These are phyloP conservation scores for Tarenaya hassleriana DNA, from an alignment of 345 rosid genomes.

Conservation along the genomic window DNA sequence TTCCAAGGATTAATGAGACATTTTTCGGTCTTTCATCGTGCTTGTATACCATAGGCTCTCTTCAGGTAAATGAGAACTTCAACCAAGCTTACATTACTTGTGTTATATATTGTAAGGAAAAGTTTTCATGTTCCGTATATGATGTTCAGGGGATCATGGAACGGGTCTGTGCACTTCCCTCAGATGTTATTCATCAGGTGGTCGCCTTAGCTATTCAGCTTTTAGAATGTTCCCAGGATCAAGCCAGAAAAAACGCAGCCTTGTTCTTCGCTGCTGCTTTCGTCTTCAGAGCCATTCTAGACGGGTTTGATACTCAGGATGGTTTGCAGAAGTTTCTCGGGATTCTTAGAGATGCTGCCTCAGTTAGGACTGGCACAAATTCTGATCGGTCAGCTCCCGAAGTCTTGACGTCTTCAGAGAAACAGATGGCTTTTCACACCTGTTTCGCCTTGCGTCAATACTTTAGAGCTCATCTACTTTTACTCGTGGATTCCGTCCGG, in stretches of 20 bases:
- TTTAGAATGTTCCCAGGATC: conserved; percentile 81
- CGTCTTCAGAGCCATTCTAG: conserved; percentile 91
- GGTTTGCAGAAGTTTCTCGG: conserved; percentile 76
- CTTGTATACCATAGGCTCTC: conserved; percentile 81
- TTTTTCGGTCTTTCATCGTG: conserved; percentile 91
- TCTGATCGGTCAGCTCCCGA: conserved; percentile 81
- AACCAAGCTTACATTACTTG: background rate
- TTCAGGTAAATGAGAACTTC: conserved; percentile 61
- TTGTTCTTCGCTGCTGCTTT: conserved; percentile 93
- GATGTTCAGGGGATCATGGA: conserved; percentile 84
- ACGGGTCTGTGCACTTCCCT: conserved; percentile 93
- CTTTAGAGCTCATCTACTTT: conserved; percentile 91
- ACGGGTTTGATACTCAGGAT: conserved; percentile 91
- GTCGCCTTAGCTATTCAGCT: conserved; percentile 87
- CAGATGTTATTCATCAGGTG: conserved; percentile 66
- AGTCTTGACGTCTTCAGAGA: conserved; percentile 84
- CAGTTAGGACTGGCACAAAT: conserved; percentile 84
- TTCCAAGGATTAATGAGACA: conserved; percentile 65
- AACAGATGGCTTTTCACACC: conserved; percentile 92
- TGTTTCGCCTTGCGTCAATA: conserved; percentile 94
- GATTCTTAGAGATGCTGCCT: conserved; percentile 74
- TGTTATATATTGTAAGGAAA: conserved; percentile 2
- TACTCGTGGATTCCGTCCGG: conserved; percentile 84
- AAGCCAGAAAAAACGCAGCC: conserved; percentile 88
- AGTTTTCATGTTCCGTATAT: conserved; percentile 5